Base-by-base conservation (phyloP, 805 yeast genomes). In the Zygosaccharomyces pseudorouxii region DNA sequence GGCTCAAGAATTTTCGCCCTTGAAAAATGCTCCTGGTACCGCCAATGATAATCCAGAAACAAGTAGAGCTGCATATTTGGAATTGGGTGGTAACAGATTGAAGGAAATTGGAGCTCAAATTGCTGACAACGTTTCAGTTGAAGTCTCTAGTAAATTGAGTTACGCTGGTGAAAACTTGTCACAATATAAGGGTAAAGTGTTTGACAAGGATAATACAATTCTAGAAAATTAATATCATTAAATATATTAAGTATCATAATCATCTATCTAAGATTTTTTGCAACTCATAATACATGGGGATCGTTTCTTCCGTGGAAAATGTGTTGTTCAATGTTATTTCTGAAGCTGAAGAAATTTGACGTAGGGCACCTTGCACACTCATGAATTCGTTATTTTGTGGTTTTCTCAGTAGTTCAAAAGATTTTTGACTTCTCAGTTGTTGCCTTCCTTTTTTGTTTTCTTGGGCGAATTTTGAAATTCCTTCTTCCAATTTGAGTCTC, bases 1-100 rank as follows among this genome's bases (percentile, higher is more conserved):
- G 66, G 54, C 71, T 3, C 82, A 81, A 50, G 99, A 93, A 68
- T 93, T 93, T 63, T 84, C 96, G 16, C 99, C 99, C 3, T 78
- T 93, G 68, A 93, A 93, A 63, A 93, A 93, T 68, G 95, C 88
- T 1, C 80, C 84, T 11, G 95, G 89, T 18, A 77, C 95, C n/a
- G 71, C 74, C 19, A 81, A 79, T 60, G 97, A 92, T 69, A 84
- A 88, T 43, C 95, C 97, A 25, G 85, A 80, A 53, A 82, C 97
- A 1, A 87, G 96, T 55, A 77, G 83, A 51, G 65, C 60, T 3
- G 84, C 84, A 56, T 79, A 80, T 53, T 70, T 90, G 57, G 67
- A 70, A 31, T 76, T 90, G 62, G 82, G 89, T 28, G 81, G 88
- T 14, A 71, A 74, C 45, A 92, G 98, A 97, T 74, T 86, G 29